Percentiles rank a stretch among this genome's conserved stretches.
These are phyloP conservation scores for Diaporthe sp. DNA, from an alignment of 2,329 filamentous ascomycete genomes.

Conservation along the genomic window DNA sequence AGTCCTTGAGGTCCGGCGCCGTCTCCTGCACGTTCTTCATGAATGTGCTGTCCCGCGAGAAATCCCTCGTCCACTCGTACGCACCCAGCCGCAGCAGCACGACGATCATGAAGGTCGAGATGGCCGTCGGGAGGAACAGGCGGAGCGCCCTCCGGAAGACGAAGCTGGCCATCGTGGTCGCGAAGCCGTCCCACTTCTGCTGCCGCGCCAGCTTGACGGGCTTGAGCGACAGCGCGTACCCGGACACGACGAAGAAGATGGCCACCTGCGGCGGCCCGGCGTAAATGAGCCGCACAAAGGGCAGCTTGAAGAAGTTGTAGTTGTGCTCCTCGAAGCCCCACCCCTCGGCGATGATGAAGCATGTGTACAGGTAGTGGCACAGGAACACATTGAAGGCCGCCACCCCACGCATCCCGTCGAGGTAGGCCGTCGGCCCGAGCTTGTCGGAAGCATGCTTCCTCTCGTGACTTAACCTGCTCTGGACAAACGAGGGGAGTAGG, in stretches of 20 bases:
- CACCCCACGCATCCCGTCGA: constrained; percentile 70
- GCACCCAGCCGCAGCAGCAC: constrained; percentile 59
- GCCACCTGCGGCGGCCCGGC: constrained; percentile 70
- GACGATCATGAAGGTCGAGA: constrained; percentile 64
- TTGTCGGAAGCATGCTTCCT: constrained; percentile 54
- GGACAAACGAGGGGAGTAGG: constrained; percentile 67
- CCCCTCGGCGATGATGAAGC: constrained; percentile 65
- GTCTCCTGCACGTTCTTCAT: constrained; percentile 65
- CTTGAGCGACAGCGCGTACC: constrained; percentile 70
- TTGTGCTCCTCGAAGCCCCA: constrained; percentile 62
- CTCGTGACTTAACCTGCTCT: constrained; percentile 58
- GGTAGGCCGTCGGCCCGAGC: constrained; percentile 68
- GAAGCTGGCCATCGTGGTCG: constrained; percentile 62
- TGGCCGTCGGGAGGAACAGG: constrained; percentile 64
- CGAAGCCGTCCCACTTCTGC: constrained; percentile 54
- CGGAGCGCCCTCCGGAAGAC: constrained; percentile 66
- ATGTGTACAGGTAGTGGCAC: constrained; percentile 69
- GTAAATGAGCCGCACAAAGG: constrained; percentile 67
- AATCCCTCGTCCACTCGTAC: constrained; percentile 64
- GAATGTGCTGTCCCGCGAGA: constrained; percentile 58
- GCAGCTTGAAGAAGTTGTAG: constrained; percentile 64
- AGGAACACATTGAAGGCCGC: constrained; percentile 70
- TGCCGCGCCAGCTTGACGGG: constrained; percentile 59
- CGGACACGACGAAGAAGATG: constrained; percentile 74
- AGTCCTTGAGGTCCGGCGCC: constrained; percentile 58